Evolutionary conservation across 441 rosid species (phyloP), one percentile per base, ranked within the genome.

Genomic region (Metrosideros polymorpha): DNA sequence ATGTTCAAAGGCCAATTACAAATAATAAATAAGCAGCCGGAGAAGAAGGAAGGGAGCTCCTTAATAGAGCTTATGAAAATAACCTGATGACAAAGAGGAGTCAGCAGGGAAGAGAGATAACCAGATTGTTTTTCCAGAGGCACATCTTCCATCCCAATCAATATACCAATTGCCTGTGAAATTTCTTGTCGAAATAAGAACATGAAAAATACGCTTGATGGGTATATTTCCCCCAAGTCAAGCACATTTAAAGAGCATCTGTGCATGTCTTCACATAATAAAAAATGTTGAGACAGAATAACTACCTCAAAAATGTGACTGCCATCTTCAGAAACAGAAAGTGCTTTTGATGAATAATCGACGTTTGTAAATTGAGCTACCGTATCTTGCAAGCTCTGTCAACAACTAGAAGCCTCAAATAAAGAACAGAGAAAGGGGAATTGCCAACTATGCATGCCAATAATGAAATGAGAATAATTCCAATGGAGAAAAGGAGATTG

Each of bases 61-160:
- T 82, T 2, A 51, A 51, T 19, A 29, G 57, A 82, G 84, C n/a
- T 53, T 32, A 82, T 51, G n/a, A 50, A 83, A 83, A 55, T 83
- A 86, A 97, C 99, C 99, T 97, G 99, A 86, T 87, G 97, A 90
- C 97, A 96, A 84, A 97, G 97, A 88, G 99, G 98, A 84, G 93
- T 92, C 76, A 97, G 95, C 92, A 97, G 91, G 57, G 95, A 94
- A 86, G 99, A 93, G 50, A 97, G 96, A 89, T 95, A 97, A 86
- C 94, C 96, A 42, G 97, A 93, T 91, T 97, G 99, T 90, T 95
- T 97, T 91, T 94, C 97, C 77, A 84, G 90, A 3, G 94, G 93
- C 56, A 97, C 94, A 90, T 95, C 98, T 89, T 95, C 99, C 93
- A 95, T 92, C 59, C 99, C 99, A 85, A 97, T 93, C 91, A 97